A percentile compares a stretch with the other conserved stretches of the same genome.
phyloP scores from a whole-genome alignment of 2,329 filamentous ascomycete species.

The Scorias spongiosa region DNA sequence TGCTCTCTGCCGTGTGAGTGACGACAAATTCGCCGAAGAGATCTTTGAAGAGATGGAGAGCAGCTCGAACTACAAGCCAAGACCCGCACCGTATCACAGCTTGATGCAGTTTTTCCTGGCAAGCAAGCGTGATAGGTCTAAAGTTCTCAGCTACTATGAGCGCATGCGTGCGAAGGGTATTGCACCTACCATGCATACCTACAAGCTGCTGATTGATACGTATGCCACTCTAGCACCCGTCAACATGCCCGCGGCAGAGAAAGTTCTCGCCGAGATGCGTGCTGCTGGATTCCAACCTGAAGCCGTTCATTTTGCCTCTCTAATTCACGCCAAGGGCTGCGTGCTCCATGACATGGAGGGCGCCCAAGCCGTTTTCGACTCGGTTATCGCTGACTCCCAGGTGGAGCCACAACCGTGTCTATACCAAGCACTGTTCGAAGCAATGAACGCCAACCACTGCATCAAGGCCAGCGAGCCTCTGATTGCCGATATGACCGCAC shows the following conservation, averaged over 20 bases:
- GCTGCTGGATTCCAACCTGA: slow-evolving; percentile 62
- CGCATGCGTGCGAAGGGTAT: slow-evolving; percentile 83
- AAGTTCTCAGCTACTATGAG: slow-evolving; percentile 88
- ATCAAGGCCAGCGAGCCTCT: slow-evolving; percentile 62
- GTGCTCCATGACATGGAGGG: slow-evolving; percentile 81
- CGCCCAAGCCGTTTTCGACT: slow-evolving; percentile 68
- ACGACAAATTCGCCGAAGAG: slow-evolving; percentile 94
- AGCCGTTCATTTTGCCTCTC: slow-evolving; percentile 84
- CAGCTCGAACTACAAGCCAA: slow-evolving; percentile 97
- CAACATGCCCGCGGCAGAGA: slow-evolving; percentile 75
- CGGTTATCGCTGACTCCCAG: slow-evolving; percentile 51
- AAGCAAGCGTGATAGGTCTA: slow-evolving; percentile 87
- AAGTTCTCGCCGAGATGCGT: slow-evolving; percentile 65
- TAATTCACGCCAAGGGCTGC: slow-evolving; percentile 92
- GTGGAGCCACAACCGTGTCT: slow-evolving; percentile 68
- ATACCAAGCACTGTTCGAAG: slow-evolving; percentile 93
- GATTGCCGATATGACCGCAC: slow-evolving; percentile 58
- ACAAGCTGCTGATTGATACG: slow-evolving; percentile 92
- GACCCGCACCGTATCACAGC: slow-evolving; percentile 94
- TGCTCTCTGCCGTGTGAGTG: slow-evolving; percentile 87
- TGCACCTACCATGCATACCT: slow-evolving; percentile 84
- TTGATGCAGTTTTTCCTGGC: slow-evolving; percentile 99
- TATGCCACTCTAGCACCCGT: slow-evolving; percentile 87
- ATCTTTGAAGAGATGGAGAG: slow-evolving; percentile 98
- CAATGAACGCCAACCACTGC: slow-evolving; percentile 86